Conservation (phyloP, 768 basidiomycete species). For the Lanmaoa rubissima region DNA sequence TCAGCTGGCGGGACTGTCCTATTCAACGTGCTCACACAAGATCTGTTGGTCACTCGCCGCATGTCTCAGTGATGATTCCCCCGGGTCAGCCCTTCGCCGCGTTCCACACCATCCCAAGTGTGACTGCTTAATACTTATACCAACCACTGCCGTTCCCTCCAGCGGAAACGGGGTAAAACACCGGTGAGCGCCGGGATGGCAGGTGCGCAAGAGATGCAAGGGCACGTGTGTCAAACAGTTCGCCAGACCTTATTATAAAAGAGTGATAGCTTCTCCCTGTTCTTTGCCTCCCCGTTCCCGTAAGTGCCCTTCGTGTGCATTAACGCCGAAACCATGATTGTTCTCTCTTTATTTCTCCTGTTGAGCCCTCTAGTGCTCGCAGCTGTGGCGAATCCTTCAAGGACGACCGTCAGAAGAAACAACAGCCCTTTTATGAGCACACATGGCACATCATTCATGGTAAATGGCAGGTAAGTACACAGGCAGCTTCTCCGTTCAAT, state of each 20-base stretch:
- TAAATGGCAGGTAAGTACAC: conserved; percentile 51
- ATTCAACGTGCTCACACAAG: too few relatives aligned
- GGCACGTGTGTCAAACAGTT: conserved; percentile 14
- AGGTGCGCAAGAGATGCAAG: neutral
- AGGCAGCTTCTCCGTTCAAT: neutral
- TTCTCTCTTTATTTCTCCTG: conserved; percentile 31
- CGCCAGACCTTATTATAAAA: conserved; percentile 23
- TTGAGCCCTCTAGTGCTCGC: conserved; percentile 31
- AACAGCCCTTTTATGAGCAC: conserved; percentile 45
- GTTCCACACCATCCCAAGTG: neutral
- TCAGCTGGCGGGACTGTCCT: too few relatives aligned
- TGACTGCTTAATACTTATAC: neutral
- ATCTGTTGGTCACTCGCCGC: neutral
- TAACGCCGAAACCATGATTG: conserved; percentile 35
- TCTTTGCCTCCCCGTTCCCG: neutral
- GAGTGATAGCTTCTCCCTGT: neutral
- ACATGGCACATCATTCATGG: conserved; percentile 44
- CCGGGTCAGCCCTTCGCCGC: neutral
- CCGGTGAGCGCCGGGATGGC: neutral
- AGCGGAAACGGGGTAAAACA: neutral
- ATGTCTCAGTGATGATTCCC: neutral
- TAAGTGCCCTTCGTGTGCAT: conserved; percentile 1
- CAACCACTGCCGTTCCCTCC: neutral
- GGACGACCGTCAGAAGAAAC: conserved; percentile 30
- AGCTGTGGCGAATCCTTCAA: conserved; percentile 33